Evolutionary conservation across 805 yeast genomes (phyloP).

Genomic region (Cyberlindnera bimundalis): DNA sequence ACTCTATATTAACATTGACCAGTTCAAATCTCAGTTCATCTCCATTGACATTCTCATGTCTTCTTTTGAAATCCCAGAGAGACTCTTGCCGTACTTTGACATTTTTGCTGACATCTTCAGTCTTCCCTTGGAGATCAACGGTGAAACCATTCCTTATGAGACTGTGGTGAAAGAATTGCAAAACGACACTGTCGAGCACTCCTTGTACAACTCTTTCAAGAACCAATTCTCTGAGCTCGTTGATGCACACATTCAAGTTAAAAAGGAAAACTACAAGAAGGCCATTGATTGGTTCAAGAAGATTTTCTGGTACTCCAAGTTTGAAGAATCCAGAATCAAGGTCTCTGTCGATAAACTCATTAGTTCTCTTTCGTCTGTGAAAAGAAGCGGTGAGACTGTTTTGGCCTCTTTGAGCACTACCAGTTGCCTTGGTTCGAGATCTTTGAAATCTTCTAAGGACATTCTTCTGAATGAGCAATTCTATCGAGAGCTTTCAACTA

Average conservation of each 20-base stretch:
- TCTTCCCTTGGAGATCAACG: constrained; percentile 66
- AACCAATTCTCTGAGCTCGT: constrained; percentile 65
- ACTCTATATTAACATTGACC: constrained; percentile 73
- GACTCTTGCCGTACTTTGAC: constrained; percentile 60
- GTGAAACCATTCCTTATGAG: constrained; percentile 59
- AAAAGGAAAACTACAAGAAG: constrained; percentile 53
- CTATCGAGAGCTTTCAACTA: constrained; percentile 44
- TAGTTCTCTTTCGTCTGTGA: constrained; percentile 38
- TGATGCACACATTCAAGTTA: constrained; percentile 58
- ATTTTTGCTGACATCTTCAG: constrained; percentile 66
- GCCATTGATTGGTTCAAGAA: constrained; percentile 78
- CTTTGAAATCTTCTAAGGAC: constrained; percentile 66
- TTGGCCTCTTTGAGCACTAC: constrained; percentile 59
- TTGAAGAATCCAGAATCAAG: constrained; percentile 69
- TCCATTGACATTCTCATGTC: constrained; percentile 61
- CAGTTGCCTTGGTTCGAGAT: constrained; percentile 50
- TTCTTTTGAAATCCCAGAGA: constrained; percentile 47
- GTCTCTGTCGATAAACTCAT: constrained; percentile 45
- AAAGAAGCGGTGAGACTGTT: constrained; percentile 49
- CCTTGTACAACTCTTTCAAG: constrained; percentile 53
- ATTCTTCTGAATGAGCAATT: constrained; percentile 58
- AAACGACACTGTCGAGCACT: constrained; percentile 64
- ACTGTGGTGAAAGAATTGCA: constrained; percentile 72
- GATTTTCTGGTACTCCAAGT: constrained; percentile 60
- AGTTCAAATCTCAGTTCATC: constrained; percentile 74